These are phyloP conservation scores for Lonicera japonica DNA, from an alignment of 129 eudicot genomes.

Conservation along the genomic window DNA sequence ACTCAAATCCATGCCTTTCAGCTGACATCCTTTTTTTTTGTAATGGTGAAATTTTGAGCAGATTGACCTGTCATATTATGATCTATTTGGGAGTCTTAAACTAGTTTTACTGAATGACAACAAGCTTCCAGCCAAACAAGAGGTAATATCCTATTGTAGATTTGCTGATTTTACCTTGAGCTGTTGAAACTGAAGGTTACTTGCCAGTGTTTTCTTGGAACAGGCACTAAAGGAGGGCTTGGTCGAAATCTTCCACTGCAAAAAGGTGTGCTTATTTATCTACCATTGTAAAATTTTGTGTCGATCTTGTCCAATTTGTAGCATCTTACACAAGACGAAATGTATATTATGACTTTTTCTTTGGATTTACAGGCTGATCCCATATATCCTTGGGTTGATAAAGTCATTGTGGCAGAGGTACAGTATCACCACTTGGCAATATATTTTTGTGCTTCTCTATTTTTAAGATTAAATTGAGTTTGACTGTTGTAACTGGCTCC, in stretches of 20 bases:
- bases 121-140: conserved; percentile 51
- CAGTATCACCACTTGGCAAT: not conserved
- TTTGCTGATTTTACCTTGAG: conserved; percentile 12
- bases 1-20: not conserved
- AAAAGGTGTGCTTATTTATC: conserved; percentile 37
- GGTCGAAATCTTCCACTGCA: conserved; percentile 47
- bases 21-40: not conserved
- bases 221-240: conserved; percentile 59
- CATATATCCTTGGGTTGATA: conserved; percentile 30
- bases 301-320: not conserved
- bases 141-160: conserved; percentile 28
- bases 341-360: conserved; percentile 7
- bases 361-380: conserved; percentile 24
- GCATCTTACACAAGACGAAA: not conserved
- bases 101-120: conserved; percentile 51
- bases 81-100: conserved; percentile 75
- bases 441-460: not conserved
- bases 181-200: conserved; percentile 5
- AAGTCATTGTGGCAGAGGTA: conserved; percentile 38
- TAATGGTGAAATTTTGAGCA: conserved; percentile 27
- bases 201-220: conserved; percentile 12
- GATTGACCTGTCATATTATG: conserved; percentile 75
- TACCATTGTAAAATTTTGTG: not conserved
- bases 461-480: not conserved
- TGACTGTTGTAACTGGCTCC: not conserved